Percentiles rank a stretch among this genome's conserved stretches.
phyloP scores from a whole-genome alignment of 805 yeast species.

The Wickerhamiella galacta region DNA sequence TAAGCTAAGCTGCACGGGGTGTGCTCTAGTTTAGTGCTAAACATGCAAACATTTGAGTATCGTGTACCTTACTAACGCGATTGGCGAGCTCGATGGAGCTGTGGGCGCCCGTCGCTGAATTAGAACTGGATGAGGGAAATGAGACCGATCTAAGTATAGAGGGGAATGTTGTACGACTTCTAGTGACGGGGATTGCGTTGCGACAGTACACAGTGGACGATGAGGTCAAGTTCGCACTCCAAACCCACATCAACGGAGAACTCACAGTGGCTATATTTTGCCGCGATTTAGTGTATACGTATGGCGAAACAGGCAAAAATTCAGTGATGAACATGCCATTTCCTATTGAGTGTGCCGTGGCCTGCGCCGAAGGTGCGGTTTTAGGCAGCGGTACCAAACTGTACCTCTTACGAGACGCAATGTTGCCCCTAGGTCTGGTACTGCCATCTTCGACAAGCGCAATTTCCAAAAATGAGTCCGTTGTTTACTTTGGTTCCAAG shows the following conservation, averaged over 20 bases:
- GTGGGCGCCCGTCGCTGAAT: constrained; percentile 3
- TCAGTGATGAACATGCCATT: constrained; percentile 57
- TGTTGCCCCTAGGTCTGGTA: constrained; percentile 54
- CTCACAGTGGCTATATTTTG: constrained; percentile 43
- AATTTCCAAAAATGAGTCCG: constrained; percentile 39
- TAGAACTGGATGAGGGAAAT: constrained; percentile 2
- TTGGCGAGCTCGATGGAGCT: too few species aligned
- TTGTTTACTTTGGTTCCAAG: constrained; percentile 36
- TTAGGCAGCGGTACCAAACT: constrained; percentile 31
- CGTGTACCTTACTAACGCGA: too few species aligned
- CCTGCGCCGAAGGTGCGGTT: constrained; percentile 52
- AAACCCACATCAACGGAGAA: constrained; percentile 31
- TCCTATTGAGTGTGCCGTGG: constrained; percentile 38
- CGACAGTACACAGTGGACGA: constrained; percentile 34
- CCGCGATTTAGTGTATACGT: constrained; percentile 43
- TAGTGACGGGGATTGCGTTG: constrained; percentile 33
- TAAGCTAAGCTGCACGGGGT: too few species aligned
- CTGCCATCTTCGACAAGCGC: constrained; percentile 55
- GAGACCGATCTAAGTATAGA: constrained; percentile 3
- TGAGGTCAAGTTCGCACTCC: constrained; percentile 39
- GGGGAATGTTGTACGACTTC: constrained; percentile 27
- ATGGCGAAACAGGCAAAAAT: constrained; percentile 41
- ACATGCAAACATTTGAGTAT: not conserved
- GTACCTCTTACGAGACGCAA: constrained; percentile 57
- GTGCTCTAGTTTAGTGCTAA: not conserved